Conservation (phyloP, 345 rosid genomes). For the Laguncularia racemosa region DNA sequence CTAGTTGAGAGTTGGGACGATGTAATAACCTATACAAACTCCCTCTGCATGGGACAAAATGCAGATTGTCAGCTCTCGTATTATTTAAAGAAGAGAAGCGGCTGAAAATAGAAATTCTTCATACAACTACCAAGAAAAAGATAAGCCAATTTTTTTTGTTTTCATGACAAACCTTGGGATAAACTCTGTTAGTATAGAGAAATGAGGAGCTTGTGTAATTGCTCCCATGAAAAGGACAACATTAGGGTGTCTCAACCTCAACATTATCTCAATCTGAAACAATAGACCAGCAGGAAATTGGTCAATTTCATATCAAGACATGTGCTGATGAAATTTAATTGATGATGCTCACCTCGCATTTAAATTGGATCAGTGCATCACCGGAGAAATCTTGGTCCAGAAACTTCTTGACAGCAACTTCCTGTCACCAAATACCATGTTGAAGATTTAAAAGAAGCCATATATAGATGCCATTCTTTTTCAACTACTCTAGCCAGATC, state of each 20-base stretch:
- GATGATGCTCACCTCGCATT: conserved; percentile 58
- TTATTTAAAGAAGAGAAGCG: too few relatives aligned
- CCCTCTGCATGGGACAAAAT: conserved; percentile 49
- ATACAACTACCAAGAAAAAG: too few relatives aligned
- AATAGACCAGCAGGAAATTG: neutral
- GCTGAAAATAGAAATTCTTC: too few relatives aligned
- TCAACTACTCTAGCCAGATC: too few relatives aligned
- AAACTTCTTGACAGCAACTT: conserved; percentile 97
- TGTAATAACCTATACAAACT: conserved; percentile 88
- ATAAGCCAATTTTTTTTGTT: too few relatives aligned
- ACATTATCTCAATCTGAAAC: conserved; percentile 83
- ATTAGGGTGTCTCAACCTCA: conserved; percentile 91
- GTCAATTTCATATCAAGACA: neutral
- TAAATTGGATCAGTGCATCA: conserved; percentile 83
- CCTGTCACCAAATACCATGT: conserved; percentile 39
- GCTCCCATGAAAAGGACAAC: conserved; percentile 99
- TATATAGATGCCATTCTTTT: neutral
- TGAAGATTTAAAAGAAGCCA: neutral
- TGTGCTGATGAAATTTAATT: conserved; percentile 7
- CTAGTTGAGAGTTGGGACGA: conserved; percentile 66
- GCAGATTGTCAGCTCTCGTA: too few relatives aligned
- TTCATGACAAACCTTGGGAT: conserved; percentile 61
- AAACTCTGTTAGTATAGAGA: conserved; percentile 96
- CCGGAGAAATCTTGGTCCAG: conserved; percentile 90
- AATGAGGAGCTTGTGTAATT: conserved; percentile 78